phyloP scores from a whole-genome alignment of 164 flowering plant genomes.

The Pachysandra terminalis region DNA sequence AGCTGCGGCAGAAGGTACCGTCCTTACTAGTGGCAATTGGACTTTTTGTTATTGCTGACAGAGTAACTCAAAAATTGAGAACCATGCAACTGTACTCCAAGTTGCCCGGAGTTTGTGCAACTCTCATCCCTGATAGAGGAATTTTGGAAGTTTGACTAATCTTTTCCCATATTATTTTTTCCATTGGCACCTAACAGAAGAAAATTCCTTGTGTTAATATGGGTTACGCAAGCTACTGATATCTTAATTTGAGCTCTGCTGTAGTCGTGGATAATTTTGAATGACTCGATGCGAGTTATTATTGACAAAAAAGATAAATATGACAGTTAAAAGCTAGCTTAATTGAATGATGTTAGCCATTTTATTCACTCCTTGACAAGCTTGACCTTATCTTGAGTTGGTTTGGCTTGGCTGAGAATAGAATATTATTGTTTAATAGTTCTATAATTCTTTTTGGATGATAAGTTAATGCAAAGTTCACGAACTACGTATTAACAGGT shows the following conservation, averaged over 20 bases:
- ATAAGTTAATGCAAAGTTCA: no score
- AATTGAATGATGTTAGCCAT: no score
- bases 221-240: not conserved
- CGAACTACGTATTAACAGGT: no score
- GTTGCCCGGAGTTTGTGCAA: not conserved
- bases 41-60: slow-evolving; percentile 26
- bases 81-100: no score
- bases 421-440: no score
- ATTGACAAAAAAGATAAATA: no score
- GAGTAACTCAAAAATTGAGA: not conserved
- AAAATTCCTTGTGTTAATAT: not conserved
- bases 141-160: not conserved
- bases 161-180: not conserved
- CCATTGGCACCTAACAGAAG: not conserved
- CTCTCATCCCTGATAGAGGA: not conserved
- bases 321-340: no score
- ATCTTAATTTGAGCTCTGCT: not conserved
- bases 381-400: no score
- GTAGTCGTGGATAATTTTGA: not conserved
- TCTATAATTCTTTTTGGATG: no score
- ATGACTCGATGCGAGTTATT: no score
- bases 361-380: no score
- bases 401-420: no score
- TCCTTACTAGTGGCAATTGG: slow-evolving; percentile 65
- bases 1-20: slow-evolving; percentile 69